Conservation (phyloP, 371 early-diverging fungal genomes). For the Apophysomyces variabilis region DNA sequence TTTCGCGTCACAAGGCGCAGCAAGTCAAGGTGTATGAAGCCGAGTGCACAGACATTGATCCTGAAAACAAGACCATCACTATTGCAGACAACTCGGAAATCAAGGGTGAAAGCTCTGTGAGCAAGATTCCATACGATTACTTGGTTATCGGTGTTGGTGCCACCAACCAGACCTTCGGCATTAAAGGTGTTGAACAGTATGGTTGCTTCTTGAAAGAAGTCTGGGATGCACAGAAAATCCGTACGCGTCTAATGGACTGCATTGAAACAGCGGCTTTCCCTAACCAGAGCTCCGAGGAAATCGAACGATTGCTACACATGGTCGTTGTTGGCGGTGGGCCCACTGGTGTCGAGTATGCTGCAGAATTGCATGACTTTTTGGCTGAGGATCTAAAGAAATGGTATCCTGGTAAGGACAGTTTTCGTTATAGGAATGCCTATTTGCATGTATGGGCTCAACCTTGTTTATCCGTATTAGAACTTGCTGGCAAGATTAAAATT, state of each 20-base stretch:
- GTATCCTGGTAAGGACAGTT: conserved; percentile 64
- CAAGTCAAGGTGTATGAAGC: conserved; percentile 86
- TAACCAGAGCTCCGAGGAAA: conserved; percentile 74
- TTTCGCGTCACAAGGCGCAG: conserved; percentile 84
- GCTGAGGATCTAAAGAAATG: conserved; percentile 80
- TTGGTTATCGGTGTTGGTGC: conserved; percentile 90
- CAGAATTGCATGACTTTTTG: conserved; percentile 93
- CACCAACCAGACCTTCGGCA: conserved; percentile 89
- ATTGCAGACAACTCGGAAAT: conserved; percentile 79
- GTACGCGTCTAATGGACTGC: conserved; percentile 84
- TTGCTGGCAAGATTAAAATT: conserved; percentile 81
- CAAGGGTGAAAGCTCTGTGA: conserved; percentile 61
- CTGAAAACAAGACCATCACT: conserved; percentile 72
- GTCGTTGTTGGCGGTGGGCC: conserved; percentile 97
- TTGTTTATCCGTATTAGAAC: conserved; percentile 22
- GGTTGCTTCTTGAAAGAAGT: conserved; percentile 88
- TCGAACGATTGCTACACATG: conserved; percentile 86
- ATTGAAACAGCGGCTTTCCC: conserved; percentile 90
- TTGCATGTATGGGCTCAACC: not conserved
- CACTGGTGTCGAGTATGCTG: conserved; percentile 95
- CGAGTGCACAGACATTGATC: conserved; percentile 85
- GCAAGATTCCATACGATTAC: conserved; percentile 83
- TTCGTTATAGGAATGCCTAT: not conserved
- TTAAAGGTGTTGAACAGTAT: conserved; percentile 82
- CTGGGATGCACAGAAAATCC: conserved; percentile 91